These are phyloP conservation scores for Emericellopsis atlantica DNA, from an alignment of 2,329 filamentous ascomycete genomes.

Conservation along the genomic window DNA sequence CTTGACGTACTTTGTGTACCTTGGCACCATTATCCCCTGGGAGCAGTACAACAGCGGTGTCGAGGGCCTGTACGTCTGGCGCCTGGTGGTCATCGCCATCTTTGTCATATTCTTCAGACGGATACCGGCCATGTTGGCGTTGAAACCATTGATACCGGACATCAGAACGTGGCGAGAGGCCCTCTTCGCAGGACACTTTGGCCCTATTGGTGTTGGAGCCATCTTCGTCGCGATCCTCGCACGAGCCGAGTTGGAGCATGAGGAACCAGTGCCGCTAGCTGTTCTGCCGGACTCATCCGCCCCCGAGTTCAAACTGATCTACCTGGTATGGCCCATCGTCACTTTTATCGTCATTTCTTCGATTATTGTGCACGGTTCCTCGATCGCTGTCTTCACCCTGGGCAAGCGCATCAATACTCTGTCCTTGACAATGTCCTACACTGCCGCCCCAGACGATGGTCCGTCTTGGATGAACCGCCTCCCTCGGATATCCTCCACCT, in stretches of 20 bases:
- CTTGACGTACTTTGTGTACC: constrained; percentile 94
- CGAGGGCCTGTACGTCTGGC: constrained; percentile 74
- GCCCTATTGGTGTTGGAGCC: constrained; percentile 91
- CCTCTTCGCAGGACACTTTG: constrained; percentile 92
- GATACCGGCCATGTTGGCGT: constrained; percentile 81
- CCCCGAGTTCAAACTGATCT: constrained; percentile 57
- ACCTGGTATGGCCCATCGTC: constrained; percentile 89
- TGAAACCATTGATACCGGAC: constrained; percentile 91
- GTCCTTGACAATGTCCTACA: constrained; percentile 93
- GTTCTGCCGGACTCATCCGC: constrained; percentile 40
- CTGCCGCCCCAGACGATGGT: constrained; percentile 74
- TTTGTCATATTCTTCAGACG: constrained; percentile 92
- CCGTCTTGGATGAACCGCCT: constrained; percentile 92
- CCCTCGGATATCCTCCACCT: constrained; percentile 54
- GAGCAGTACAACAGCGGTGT: constrained; percentile 67
- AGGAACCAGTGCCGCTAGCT: constrained; percentile 60
- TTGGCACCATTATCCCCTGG: constrained; percentile 96
- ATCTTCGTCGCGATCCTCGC: constrained; percentile 92
- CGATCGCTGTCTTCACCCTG: constrained; percentile 91
- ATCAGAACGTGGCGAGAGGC: constrained; percentile 98
- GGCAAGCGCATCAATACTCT: constrained; percentile 97
- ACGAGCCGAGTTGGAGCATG: constrained; percentile 76
- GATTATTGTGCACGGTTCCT: constrained; percentile 94
- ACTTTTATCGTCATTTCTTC: constrained; percentile 90
- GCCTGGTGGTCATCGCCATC: constrained; percentile 83